Conservation (phyloP, 768 basidiomycete species). For the Sarcodon aspratus region DNA sequence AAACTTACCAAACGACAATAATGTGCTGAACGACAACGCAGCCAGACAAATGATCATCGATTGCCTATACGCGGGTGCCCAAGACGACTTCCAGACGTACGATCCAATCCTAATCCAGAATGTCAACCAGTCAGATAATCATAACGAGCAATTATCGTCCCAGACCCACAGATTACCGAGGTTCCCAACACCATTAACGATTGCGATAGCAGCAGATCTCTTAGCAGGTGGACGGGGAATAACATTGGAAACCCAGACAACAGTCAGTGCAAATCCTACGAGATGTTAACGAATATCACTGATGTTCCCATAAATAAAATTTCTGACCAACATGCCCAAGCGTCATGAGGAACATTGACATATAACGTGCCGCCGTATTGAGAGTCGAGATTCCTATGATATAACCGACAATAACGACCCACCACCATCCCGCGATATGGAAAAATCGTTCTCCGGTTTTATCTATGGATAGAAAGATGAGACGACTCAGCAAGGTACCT, state of each 20-base stretch:
- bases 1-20: conserved; percentile 22
- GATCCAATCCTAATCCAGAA: conserved; percentile 37
- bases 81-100: conserved; percentile 48
- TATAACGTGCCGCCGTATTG: conserved; percentile 40
- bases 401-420: conserved; percentile 48
- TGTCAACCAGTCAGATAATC: neutral
- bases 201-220: conserved; percentile 42
- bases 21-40: conserved; percentile 18
- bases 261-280: conserved; percentile 28
- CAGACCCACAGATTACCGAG: conserved; percentile 43
- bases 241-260: conserved; percentile 54
- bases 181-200: conserved; percentile 53
- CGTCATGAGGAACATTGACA: conserved; percentile 56
- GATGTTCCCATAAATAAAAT: neutral
- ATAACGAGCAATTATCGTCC: no score
- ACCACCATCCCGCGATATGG: conserved; percentile 46
- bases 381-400: conserved; percentile 48
- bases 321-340: conserved; percentile 33
- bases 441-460: conserved; percentile 54
- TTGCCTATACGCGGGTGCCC: conserved; percentile 52
- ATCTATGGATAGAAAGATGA: conserved; percentile 21
- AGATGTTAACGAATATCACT: neutral
- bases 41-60: conserved; percentile 42
- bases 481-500: neutral
- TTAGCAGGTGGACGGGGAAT: conserved; percentile 51